Base-by-base conservation (phyloP, 345 rosid species). In the Kandelia obovata region DNA sequence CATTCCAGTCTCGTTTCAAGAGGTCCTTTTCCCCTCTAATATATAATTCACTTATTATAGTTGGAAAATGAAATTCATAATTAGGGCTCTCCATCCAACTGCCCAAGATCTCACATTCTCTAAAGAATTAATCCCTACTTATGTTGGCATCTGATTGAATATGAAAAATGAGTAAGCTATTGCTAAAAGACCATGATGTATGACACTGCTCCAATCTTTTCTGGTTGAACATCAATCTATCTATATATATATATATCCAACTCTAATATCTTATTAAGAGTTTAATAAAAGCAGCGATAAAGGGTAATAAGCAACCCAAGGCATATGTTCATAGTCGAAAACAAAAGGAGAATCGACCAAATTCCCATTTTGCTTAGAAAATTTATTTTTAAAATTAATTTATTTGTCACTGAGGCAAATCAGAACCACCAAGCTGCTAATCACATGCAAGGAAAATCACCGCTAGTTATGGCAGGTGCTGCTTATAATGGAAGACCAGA, bases 371-470 rank as follows among this genome's bases (percentile, higher is more conserved):
- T 17, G 16, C 20, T 62, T 51, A 32, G 47, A 32, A 10, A 53
- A 31, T 31, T 4, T 31, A 31, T 31, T 21, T n/a, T 53, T 21
- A n/a, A n/a, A 53, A 21, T 53, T 53, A 53, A 53, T 53, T 53
- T 39, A 10, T 10, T 39, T 9, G 46, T 5, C 19, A 53, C 43
- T n/a, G 34, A 6, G 20, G 58, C 30, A 16, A 59, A n/a, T 37
- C 52, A 64, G n/a, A 60, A 34, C 39, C 58, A 76, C 69, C 71
- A 78, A 79, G 72, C 67, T 71, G 61, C 52, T 51, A 68, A 68
- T 79, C 91, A 82, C 91, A 85, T 87, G 95, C 64, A 81, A 83
- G 83, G 70, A 31, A 39, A 39, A 86, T 88, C 87, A 82, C 79
- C 79, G 81, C 83, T 79, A 77, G 80, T 87, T 89, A 80, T 76